Base-by-base conservation (phyloP, 208 protist species). In the Naegleria lovaniensis region DNA sequence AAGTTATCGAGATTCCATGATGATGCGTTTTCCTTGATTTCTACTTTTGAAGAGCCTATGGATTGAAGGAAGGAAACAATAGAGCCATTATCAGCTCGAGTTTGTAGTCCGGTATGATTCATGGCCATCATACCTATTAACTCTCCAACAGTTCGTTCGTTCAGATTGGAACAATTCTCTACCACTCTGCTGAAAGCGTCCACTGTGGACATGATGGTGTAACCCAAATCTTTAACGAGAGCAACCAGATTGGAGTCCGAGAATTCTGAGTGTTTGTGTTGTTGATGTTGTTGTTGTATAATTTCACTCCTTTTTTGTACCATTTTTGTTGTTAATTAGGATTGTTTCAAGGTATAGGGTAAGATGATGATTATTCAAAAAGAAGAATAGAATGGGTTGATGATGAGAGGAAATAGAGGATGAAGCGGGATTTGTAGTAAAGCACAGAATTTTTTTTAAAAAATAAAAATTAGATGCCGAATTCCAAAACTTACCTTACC, bases 1-100 rank as follows among this genome's bases (percentile, higher is more conserved):
- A 96, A 95, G 0, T 92, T 91, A 16, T 83, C 76, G 48, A 90
- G 13, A 67, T 95, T 95, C 94, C 94, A 95, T 40, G 91, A 48
- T 7, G 76, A 52, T 13, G 91, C n/a, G n/a, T 75, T 52, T 40
- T 29, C 39, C 29, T 55, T n/a, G 22, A 67, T n/a, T 6, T 89
- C 41, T 11, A 33, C 9, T 15, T 29, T 51, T 88, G 76, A 6
- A 83, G 0, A 5, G 11, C 67, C 39, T 58, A 48, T 83, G n/a
- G 33, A 51, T 79, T 25, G 9, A n/a, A 51, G 33, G 48, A 86
- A 75, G 19, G 58, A 33, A 67, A 40, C 33, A 59, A 89, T 25
- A 48, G 43, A 48, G 43, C 43, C 43, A 48, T 48, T 1, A n/a
- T 90, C 33, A 41, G 87, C 5, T 33, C 39, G 52, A 85, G 6